phyloP scores from a whole-genome alignment of 805 yeast genomes.

The Spathaspora hagerdaliae region DNA sequence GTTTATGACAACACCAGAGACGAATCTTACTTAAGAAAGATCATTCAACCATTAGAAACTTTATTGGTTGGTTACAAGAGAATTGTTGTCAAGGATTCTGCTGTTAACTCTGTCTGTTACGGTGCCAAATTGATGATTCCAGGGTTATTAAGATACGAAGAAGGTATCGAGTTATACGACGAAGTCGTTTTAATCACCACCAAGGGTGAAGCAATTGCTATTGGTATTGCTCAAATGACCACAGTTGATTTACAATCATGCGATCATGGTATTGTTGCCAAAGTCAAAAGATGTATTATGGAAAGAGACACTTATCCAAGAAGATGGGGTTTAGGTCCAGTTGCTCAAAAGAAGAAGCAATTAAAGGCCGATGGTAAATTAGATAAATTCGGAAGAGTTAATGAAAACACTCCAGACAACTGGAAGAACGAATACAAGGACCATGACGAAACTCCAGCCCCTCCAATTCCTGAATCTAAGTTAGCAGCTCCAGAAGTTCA shows the following conservation, averaged over 20 bases:
- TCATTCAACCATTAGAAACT: conserved; percentile 93
- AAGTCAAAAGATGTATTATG: conserved; percentile 98
- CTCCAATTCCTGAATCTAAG: conserved; percentile 54
- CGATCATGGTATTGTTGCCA: conserved; percentile 98
- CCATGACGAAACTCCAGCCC: conserved; percentile 57
- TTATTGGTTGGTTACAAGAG: conserved; percentile 93
- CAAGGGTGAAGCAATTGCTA: conserved; percentile 98
- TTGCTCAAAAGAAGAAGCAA: conserved; percentile 98
- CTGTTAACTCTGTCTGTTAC: conserved; percentile 96
- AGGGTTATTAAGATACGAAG: conserved; percentile 95
- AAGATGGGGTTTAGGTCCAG: conserved; percentile 99
- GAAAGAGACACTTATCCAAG: conserved; percentile 99
- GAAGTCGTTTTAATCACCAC: conserved; percentile 98
- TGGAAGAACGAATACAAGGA: conserved; percentile 88
- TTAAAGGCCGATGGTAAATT: conserved; percentile 95
- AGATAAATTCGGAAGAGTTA: conserved; percentile 90
- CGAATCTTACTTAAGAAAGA: conserved; percentile 89
- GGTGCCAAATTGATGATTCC: conserved; percentile 99
- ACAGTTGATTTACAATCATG: conserved; percentile 94
- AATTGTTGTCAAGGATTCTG: conserved; percentile 88
- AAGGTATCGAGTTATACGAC: conserved; percentile 93
- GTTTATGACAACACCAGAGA: conserved; percentile 95
- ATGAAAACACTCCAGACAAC: conserved; percentile 87
- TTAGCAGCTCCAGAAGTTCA: conserved; percentile 43
- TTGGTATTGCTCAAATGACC: conserved; percentile 98